Percentiles rank a stretch among this genome's conserved stretches.
These are phyloP conservation scores for Starmerella lactis-condensi DNA, from an alignment of 805 yeast genomes.

Conservation along the genomic window DNA sequence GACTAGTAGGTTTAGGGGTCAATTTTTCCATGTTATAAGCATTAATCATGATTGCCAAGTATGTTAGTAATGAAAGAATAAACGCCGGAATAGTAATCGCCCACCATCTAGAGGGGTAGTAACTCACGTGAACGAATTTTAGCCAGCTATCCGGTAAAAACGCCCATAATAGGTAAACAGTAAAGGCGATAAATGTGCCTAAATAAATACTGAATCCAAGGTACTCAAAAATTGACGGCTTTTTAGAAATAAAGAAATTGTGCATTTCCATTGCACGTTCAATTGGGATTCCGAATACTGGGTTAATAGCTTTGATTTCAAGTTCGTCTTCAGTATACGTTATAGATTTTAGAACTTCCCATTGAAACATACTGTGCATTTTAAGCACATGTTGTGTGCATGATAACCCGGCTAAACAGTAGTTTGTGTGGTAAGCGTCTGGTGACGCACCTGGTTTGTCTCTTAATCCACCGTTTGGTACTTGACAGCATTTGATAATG, in stretches of 20 bases:
- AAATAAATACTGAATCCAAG: slow-evolving; percentile 74
- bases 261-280: slow-evolving; percentile 25
- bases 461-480: slow-evolving; percentile 47
- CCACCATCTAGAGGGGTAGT: slow-evolving; percentile 87
- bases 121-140: slow-evolving; percentile 34
- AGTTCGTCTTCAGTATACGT: background rate
- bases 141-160: slow-evolving; percentile 43
- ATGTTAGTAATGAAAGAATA: slow-evolving; percentile 46
- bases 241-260: slow-evolving; percentile 7
- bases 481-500: slow-evolving; percentile 61
- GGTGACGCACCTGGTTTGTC: slow-evolving; percentile 74
- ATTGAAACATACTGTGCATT: slow-evolving; percentile 20
- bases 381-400: slow-evolving; percentile 31
- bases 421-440: slow-evolving; percentile 85
- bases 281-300: slow-evolving; percentile 40
- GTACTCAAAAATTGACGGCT: slow-evolving; percentile 36
- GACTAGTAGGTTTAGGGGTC: slow-evolving; percentile 40
- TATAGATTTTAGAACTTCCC: too few species aligned
- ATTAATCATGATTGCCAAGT: slow-evolving; percentile 49
- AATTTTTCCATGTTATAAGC: slow-evolving; percentile 60
- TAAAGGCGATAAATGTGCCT: slow-evolving; percentile 37
- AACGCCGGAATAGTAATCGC: slow-evolving; percentile 59
- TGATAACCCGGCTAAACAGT: slow-evolving; percentile 59
- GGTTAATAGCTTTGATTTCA: slow-evolving; percentile 27
- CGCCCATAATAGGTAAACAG: slow-evolving; percentile 56